Evolutionary conservation across 2,329 filamentous ascomycete species (phyloP).

Genomic region (Claviceps fusiformis): DNA sequence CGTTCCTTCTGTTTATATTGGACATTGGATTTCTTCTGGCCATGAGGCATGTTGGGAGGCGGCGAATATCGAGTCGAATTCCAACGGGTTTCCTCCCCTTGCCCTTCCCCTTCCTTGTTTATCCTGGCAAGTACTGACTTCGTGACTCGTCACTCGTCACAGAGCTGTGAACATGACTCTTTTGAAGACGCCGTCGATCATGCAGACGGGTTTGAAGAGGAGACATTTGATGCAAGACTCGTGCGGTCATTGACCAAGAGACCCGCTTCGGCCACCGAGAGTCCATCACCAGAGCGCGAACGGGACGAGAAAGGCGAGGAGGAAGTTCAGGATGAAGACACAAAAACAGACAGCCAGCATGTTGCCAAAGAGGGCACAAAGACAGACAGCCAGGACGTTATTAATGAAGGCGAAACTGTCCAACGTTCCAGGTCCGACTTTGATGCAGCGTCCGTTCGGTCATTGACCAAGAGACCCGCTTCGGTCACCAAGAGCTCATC

Average conservation of each 20-base stretch:
- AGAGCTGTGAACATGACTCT: constrained; percentile 24
- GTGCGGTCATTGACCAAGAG: constrained; percentile 50
- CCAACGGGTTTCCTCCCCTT: too few relatives aligned
- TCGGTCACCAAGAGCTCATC: constrained; percentile 21
- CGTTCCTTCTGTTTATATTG: constrained; percentile 6
- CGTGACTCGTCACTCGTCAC: constrained; percentile 8
- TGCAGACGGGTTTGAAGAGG: constrained; percentile 6
- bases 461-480: constrained; percentile 38
- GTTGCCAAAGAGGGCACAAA: constrained; percentile 25
- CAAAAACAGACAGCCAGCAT: constrained; percentile 8
- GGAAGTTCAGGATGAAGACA: constrained; percentile 2
- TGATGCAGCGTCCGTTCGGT: constrained; percentile 51
- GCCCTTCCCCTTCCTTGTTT: not conserved
- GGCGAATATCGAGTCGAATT: not conserved
- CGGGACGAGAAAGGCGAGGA: not conserved
- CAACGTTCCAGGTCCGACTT: constrained; percentile 29
- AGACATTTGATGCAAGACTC: constrained; percentile 18
- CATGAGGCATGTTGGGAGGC: not conserved
- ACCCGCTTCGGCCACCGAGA: constrained; percentile 21
- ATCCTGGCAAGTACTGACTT: not conserved
- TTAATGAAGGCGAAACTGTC: constrained; percentile 36
- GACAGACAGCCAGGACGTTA: constrained; percentile 11
- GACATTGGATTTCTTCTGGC: not conserved
- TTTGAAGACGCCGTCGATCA: constrained; percentile 75
- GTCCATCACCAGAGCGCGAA: constrained; percentile 10